Percentiles rank a stretch among this genome's conserved stretches.
phyloP scores from a whole-genome alignment of 495 filamentous ascomycete species.

The Neurospora cerealis region DNA sequence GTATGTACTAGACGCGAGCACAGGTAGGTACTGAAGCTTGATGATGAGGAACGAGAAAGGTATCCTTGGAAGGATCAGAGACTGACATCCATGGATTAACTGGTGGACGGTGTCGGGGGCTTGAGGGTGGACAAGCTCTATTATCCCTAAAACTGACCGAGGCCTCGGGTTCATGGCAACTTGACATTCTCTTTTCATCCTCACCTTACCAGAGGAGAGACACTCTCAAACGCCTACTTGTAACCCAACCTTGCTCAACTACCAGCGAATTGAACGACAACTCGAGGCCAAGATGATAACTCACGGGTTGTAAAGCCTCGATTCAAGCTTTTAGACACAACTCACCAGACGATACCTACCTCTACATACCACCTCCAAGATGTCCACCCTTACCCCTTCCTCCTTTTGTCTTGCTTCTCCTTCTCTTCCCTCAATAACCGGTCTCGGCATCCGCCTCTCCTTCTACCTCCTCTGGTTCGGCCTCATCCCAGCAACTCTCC shows the following conservation, averaged over 20 bases:
- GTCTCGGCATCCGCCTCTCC: constrained; percentile 26
- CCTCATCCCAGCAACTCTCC: constrained; percentile 3
- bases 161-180: not conserved
- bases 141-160: not conserved
- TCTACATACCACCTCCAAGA: not conserved
- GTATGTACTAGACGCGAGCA: not conserved
- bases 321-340: not conserved
- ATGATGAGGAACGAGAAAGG: not conserved
- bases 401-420: not conserved
- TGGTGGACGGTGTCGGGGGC: not conserved
- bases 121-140: not conserved
- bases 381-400: not conserved
- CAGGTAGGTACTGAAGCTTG: not conserved
- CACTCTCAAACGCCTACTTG: not conserved
- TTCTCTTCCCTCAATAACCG: constrained; percentile 3
- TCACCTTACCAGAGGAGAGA: not conserved
- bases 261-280: not conserved
- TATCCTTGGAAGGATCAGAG: not conserved
- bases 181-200: not conserved
- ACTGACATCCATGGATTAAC: not conserved
- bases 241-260: not conserved
- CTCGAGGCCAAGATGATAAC: not conserved
- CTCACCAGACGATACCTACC: not conserved
- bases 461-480: constrained; percentile 28
- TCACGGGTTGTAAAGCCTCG: not conserved